Conservation (phyloP, 2,329 filamentous ascomycete genomes). For the Arthroderma sp. region DNA sequence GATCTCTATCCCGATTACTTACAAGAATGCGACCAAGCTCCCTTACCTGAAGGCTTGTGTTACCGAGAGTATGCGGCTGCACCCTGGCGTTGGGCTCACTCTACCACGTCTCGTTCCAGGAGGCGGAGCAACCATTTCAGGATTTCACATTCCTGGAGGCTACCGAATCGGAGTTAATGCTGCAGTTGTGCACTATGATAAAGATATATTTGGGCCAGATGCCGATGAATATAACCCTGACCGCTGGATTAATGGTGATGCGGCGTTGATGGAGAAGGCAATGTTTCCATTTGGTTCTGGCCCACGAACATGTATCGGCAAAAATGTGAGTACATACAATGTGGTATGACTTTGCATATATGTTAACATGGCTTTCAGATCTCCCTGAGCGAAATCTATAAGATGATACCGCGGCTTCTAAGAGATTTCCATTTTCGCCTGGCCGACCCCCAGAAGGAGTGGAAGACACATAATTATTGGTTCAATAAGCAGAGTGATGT, state of each 20-base stretch:
- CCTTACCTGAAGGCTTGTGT: slow-evolving; percentile 65
- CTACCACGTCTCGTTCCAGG: slow-evolving; percentile 60
- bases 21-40: slow-evolving; percentile 53
- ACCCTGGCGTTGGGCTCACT: slow-evolving; percentile 59
- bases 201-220: slow-evolving; percentile 55
- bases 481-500: too few species aligned
- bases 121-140: slow-evolving; percentile 50
- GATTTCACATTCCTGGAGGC: slow-evolving; percentile 50
- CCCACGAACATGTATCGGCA: slow-evolving; percentile 39
- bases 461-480: too few species aligned
- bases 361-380: too few species aligned
- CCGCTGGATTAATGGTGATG: slow-evolving; percentile 35
- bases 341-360: too few species aligned
- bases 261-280: slow-evolving; percentile 35
- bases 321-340: slow-evolving; percentile 10
- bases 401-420: too few species aligned
- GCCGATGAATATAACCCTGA: slow-evolving; percentile 44
- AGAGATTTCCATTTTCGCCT: too few species aligned
- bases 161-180: slow-evolving; percentile 63
- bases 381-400: too few species aligned
- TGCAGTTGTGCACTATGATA: slow-evolving; percentile 59
- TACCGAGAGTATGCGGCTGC: slow-evolving; percentile 63
- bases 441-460: too few species aligned
- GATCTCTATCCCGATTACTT: too few species aligned
- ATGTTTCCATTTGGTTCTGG: slow-evolving; percentile 45